Percentiles rank a stretch among this genome's conserved stretches.
Evolutionary conservation across 495 filamentous ascomycete genomes (phyloP).

Genomic region (Chaetomium fimeti): DNA sequence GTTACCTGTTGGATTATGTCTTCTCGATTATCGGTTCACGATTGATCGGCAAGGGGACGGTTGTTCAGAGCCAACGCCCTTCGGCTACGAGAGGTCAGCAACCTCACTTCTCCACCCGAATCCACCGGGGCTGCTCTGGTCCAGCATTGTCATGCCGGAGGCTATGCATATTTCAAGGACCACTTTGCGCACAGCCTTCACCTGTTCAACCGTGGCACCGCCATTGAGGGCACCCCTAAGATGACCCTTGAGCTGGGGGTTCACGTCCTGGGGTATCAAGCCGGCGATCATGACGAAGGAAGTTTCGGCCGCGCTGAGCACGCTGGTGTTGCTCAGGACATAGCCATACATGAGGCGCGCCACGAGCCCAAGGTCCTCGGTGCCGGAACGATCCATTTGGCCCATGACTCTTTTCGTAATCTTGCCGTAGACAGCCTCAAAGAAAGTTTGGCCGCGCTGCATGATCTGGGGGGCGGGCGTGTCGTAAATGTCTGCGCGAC

Average conservation of each 20-base stretch:
- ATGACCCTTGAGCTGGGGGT: slow-evolving; percentile 58
- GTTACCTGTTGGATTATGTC: no score
- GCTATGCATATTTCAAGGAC: slow-evolving; percentile 51
- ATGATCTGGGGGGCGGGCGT: slow-evolving; percentile 43
- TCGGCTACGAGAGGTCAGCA: slow-evolving; percentile 32
- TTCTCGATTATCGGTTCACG: no score
- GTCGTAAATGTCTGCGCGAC: slow-evolving; percentile 39
- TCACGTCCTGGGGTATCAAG: slow-evolving; percentile 56
- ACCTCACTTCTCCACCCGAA: slow-evolving; percentile 48
- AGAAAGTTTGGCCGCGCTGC: slow-evolving; percentile 50
- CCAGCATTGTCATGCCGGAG: slow-evolving; percentile 47
- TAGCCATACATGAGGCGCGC: slow-evolving; percentile 55
- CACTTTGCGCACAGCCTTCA: slow-evolving; percentile 51
- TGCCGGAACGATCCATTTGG: slow-evolving; percentile 54
- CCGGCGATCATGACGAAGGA: slow-evolving; percentile 58
- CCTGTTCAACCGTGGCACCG: slow-evolving; percentile 52
- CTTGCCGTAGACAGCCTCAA: slow-evolving; percentile 54
- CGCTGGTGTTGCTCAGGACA: slow-evolving; percentile 49
- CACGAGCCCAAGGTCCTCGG: slow-evolving; percentile 53
- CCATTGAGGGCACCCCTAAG: slow-evolving; percentile 54
- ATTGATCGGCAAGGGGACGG: no score
- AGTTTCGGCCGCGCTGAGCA: slow-evolving; percentile 49
- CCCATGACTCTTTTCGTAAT: slow-evolving; percentile 52
- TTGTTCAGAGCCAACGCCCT: no score
- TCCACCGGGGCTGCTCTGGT: slow-evolving; percentile 30